Percentiles rank a stretch among this genome's conserved stretches.
phyloP scores from a whole-genome alignment of 202 grass and related monocot species.

The Carex sylvatica region DNA sequence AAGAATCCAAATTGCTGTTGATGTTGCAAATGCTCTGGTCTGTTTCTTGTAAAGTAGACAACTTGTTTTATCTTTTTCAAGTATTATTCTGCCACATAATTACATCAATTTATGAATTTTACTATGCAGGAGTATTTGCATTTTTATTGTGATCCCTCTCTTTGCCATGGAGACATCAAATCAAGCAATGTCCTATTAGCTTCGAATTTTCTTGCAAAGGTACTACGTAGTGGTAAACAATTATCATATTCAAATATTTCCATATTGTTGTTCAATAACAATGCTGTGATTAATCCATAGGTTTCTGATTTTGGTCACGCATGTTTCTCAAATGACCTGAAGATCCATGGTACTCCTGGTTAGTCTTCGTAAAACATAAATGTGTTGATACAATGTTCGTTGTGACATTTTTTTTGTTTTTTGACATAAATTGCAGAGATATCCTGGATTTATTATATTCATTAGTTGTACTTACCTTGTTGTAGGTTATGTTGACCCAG shows the following conservation, averaged over 20 bases:
- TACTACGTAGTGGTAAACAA: slow-evolving; percentile 24
- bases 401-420: not conserved
- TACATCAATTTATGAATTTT: slow-evolving; percentile 2
- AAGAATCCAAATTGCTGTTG: slow-evolving; percentile 87
- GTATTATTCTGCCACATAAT: not conserved
- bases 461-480: slow-evolving; percentile 6
- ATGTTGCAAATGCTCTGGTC: slow-evolving; percentile 94
- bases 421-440: not conserved
- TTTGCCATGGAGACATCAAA: slow-evolving; percentile 87
- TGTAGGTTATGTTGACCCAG: slow-evolving; percentile 75
- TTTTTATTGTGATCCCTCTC: slow-evolving; percentile 81
- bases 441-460: not conserved
- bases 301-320: slow-evolving; percentile 62
- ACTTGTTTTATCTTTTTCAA: slow-evolving; percentile 2
- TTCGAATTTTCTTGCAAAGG: slow-evolving; percentile 83
- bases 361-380: slow-evolving; percentile 21
- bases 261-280: not conserved
- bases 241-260: not conserved
- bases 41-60: slow-evolving; percentile 24
- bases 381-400: not conserved
- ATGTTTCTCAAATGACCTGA: slow-evolving; percentile 42
- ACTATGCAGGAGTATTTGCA: slow-evolving; percentile 92
- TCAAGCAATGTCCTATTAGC: slow-evolving; percentile 90
- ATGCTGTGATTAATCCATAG: slow-evolving; percentile 44
- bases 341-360: slow-evolving; percentile 61